phyloP scores from a whole-genome alignment of 805 yeast species.

The Candida boidinii region DNA sequence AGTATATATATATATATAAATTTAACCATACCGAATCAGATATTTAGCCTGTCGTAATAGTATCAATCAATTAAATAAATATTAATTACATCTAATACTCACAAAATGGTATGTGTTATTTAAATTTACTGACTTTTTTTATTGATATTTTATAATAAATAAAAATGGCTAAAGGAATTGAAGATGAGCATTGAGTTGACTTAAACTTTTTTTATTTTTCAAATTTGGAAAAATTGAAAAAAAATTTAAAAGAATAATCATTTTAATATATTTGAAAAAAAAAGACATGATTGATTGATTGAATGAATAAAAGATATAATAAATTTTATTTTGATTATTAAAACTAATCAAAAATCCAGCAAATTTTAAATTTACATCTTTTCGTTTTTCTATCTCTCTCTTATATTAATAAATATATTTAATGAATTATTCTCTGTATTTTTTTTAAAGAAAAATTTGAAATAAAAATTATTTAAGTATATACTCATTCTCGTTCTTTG shows the following conservation, averaged over 20 bases:
- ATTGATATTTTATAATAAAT: neutral
- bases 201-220: conserved; percentile 6
- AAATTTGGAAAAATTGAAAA: too few species aligned
- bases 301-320: conserved; percentile 1
- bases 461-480: conserved; percentile 6
- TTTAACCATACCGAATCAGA: too few species aligned
- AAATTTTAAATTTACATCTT: conserved; percentile 10
- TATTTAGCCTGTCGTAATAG: too few species aligned
- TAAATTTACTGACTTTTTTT: too few species aligned
- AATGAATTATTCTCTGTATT: conserved; percentile 9
- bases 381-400: conserved; percentile 14
- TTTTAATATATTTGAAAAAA: too few species aligned
- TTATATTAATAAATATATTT: too few species aligned
- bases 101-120: conserved; percentile 17
- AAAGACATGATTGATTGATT: too few species aligned
- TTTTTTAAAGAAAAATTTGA: conserved; percentile 5
- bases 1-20: too few species aligned
- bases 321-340: conserved; percentile 5
- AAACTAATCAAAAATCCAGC: conserved; percentile 3
- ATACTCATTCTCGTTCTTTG: conserved; percentile 10
- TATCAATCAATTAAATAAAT: neutral
- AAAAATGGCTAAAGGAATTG: conserved; percentile 22
- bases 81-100: neutral
- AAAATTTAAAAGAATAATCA: too few species aligned
- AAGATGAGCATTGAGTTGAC: conserved; percentile 18